Percentiles rank a stretch among this genome's conserved stretches.
Evolutionary conservation across 306 rosid genomes (phyloP).

Genomic region (Hylodesmum podocarpum): DNA sequence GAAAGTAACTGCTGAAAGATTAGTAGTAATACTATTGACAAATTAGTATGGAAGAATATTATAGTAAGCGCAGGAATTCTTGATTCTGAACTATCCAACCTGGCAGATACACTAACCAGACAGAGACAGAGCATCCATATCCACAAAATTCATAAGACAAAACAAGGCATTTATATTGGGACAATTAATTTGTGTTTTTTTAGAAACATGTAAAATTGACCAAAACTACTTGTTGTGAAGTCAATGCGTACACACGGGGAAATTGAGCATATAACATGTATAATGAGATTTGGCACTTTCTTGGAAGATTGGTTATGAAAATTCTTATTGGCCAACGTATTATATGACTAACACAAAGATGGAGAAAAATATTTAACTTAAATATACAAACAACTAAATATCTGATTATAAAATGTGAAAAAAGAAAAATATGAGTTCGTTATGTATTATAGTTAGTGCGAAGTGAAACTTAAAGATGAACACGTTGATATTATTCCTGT

Average conservation of each 20-base stretch:
- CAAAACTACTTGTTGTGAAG: not conserved
- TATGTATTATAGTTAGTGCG: too few relatives aligned
- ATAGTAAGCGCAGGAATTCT: not conserved
- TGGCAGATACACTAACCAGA: constrained; percentile 1
- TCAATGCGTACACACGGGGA: not conserved
- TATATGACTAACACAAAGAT: too few relatives aligned
- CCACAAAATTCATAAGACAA: not conserved
- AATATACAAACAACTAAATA: too few relatives aligned
- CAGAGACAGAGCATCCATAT: constrained; percentile 1
- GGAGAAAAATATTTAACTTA: too few relatives aligned
- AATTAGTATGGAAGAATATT: too few relatives aligned
- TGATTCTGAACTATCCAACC: not conserved
- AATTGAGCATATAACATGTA: not conserved
- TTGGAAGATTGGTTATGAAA: not conserved
- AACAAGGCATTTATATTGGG: too few relatives aligned
- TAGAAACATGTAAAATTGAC: not conserved
- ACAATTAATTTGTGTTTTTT: not conserved
- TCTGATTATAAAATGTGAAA: too few relatives aligned
- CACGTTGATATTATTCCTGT: too few relatives aligned
- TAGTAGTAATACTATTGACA: too few relatives aligned
- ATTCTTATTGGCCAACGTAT: not conserved
- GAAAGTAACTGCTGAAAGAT: too few relatives aligned
- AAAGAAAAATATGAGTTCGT: too few relatives aligned
- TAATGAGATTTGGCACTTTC: not conserved
- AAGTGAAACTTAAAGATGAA: too few relatives aligned